Percentiles rank a stretch among this genome's conserved stretches.
These are phyloP conservation scores for Dacryopinax spathularia DNA, from an alignment of 768 basidiomycete genomes.

Conservation along the genomic window DNA sequence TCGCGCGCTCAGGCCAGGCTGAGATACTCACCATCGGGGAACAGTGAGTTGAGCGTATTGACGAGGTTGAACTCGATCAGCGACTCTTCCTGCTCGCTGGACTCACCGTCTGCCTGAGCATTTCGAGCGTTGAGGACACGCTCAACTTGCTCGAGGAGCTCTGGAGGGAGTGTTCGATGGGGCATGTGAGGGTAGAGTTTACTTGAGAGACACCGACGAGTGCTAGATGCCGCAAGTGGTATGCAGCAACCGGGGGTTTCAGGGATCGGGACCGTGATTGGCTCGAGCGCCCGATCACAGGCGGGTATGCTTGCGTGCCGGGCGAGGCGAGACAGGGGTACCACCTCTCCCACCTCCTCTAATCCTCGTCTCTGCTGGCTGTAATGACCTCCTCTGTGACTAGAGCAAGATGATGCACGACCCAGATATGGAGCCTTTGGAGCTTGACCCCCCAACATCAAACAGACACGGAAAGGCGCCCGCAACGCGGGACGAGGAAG, in stretches of 20 bases:
- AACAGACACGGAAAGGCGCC: background rate
- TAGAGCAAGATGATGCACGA: background rate
- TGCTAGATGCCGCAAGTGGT: background rate
- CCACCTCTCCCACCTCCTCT: background rate
- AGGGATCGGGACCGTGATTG: background rate
- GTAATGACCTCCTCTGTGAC: background rate
- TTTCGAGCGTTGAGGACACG: conserved; percentile 4
- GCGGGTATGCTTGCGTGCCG: background rate
- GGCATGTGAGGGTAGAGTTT: conserved; percentile 20
- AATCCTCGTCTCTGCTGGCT: background rate
- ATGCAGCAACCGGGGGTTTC: no score
- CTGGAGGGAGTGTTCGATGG: background rate
- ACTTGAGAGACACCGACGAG: background rate
- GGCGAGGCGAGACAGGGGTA: background rate
- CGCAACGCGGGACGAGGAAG: background rate
- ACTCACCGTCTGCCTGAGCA: background rate
- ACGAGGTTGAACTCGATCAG: conserved; percentile 11
- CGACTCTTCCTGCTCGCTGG: conserved; percentile 5
- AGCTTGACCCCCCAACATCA: background rate
- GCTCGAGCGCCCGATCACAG: background rate
- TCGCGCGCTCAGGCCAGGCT: background rate
- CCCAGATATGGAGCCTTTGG: background rate
- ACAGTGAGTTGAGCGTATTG: conserved; percentile 44
- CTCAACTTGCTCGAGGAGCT: conserved; percentile 2
- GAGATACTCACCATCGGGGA: conserved; percentile 56